Base-by-base conservation (phyloP, 163 green algal species). In the Chlorella variabilis region DNA sequence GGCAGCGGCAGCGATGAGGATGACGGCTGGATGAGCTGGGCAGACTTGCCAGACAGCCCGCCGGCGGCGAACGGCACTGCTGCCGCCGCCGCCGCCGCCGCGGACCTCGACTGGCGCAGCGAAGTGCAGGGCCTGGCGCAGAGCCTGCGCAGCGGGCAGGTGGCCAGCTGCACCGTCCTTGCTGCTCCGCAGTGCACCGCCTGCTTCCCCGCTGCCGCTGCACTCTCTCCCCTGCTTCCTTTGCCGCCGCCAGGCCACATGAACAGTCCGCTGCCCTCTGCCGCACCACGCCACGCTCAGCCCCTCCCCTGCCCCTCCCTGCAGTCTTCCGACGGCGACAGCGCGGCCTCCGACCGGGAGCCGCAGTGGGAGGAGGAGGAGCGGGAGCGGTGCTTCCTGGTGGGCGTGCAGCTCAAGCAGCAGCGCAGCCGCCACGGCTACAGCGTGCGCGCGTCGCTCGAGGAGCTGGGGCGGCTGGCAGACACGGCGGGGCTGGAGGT, bases 381-480 rank as follows among this genome's bases (percentile, higher is more conserved):
- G 48, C 42, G 48, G 2, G 80, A 85, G 61, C 80, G 80, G 0
- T 81, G 71, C 48, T 81, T 65, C 71, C 71, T 85, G 4, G 80
- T 85, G 23, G 80, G 61, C 0, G 80, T 85, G 36, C 42, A 75
- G 34, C 71, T 71, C 23, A 85, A 85, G 80, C n/a, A 58, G 42
- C 59, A 65, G 79, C 36, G 38, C 49, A 38, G 23, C 66, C 62
- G 49, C 66, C 75, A 81, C 21, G 78, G 56, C 42, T 84, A 86
- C 74, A 51, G 59, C 23, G 78, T 85, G 18, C 39, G 71, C 5
- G 85, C 85, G 42, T 84, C 70, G 3, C 42, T 89, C 41, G 90
- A 94, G 31, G 96, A 99, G 91, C 89, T 99, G 45, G 92, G 85
- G 1, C 84, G 94, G 42, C 92, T 99, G 69, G 93, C 94, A 33